These are phyloP conservation scores for Eimeria necatrix DNA, from an alignment of 169 alveolate genomes.

Conservation along the genomic window DNA sequence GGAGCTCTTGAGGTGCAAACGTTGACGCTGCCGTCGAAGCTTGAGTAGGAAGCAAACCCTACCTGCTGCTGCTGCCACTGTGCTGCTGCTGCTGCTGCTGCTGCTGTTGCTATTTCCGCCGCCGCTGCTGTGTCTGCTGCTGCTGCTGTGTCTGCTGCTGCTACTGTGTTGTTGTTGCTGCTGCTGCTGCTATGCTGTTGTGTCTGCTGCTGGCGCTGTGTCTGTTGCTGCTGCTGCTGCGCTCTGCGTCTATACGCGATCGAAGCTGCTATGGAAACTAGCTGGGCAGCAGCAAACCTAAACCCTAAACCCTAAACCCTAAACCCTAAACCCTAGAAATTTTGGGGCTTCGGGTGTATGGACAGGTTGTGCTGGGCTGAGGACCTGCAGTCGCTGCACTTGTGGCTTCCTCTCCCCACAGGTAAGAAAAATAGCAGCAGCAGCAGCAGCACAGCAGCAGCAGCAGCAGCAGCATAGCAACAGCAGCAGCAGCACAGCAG, in stretches of 20 bases:
- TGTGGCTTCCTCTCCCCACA: not conserved
- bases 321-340: not conserved
- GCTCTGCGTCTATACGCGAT: no score
- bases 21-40: slow-evolving; percentile 22
- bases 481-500: slow-evolving; percentile 24
- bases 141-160: not conserved
- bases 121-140: not conserved
- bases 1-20: slow-evolving; percentile 4
- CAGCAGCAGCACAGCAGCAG: no score
- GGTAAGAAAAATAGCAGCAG: slow-evolving; percentile 10
- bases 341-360: not conserved
- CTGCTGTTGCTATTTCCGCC: not conserved
- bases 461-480: no score
- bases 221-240: no score
- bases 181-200: not conserved
- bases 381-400: not conserved
- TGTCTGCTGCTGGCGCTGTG: not conserved
- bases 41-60: not conserved
- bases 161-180: no score
- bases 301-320: not conserved
- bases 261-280: no score
- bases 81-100: slow-evolving; percentile 12
- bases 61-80: not conserved
- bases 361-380: not conserved
- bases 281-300: not conserved